These are phyloP conservation scores for Pseudognaphalium luteoalbum DNA, from an alignment of 129 eudicot genomes.

Conservation along the genomic window DNA sequence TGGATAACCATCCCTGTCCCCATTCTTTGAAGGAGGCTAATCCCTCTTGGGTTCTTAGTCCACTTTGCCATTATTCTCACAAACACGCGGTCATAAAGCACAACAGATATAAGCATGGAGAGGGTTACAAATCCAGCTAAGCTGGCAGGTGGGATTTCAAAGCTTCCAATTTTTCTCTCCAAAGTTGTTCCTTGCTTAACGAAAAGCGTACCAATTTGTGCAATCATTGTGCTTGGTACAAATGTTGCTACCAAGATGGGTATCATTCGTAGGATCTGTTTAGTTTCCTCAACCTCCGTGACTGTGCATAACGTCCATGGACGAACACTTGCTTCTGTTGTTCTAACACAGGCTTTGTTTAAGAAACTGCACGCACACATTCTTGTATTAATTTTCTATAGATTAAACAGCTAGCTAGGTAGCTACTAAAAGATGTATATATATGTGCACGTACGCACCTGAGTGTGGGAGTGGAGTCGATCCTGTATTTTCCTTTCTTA, in stretches of 20 bases:
- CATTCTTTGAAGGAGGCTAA: slow-evolving; percentile 72
- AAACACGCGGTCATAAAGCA: slow-evolving; percentile 61
- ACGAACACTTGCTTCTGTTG: slow-evolving; percentile 37
- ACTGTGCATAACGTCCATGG: slow-evolving; percentile 69
- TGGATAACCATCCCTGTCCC: slow-evolving; percentile 68
- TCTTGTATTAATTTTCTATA: not conserved
- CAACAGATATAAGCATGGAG: slow-evolving; percentile 60
- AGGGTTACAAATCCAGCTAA: slow-evolving; percentile 61
- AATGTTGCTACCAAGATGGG: slow-evolving; percentile 60
- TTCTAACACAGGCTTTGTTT: slow-evolving; percentile 59
- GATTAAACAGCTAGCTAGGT: not conserved
- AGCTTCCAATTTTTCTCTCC: slow-evolving; percentile 46
- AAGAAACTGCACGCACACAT: slow-evolving; percentile 46
- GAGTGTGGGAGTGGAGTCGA: slow-evolving; percentile 67
- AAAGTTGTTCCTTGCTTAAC: slow-evolving; percentile 84
- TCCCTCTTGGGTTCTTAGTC: slow-evolving; percentile 83
- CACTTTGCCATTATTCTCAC: slow-evolving; percentile 42
- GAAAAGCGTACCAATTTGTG: slow-evolving; percentile 67
- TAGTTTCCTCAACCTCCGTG: slow-evolving; percentile 77
- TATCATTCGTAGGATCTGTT: slow-evolving; percentile 64
- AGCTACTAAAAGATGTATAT: not conserved
- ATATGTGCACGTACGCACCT: slow-evolving; percentile 33
- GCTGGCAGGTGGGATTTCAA: slow-evolving; percentile 74
- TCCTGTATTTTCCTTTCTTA: slow-evolving; percentile 49
- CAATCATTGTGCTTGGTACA: slow-evolving; percentile 70